A percentile compares a stretch with the other conserved stretches of the same genome.
phyloP scores from a whole-genome alignment of 805 yeast genomes.

The Sugiyamaella mastotermitis region DNA sequence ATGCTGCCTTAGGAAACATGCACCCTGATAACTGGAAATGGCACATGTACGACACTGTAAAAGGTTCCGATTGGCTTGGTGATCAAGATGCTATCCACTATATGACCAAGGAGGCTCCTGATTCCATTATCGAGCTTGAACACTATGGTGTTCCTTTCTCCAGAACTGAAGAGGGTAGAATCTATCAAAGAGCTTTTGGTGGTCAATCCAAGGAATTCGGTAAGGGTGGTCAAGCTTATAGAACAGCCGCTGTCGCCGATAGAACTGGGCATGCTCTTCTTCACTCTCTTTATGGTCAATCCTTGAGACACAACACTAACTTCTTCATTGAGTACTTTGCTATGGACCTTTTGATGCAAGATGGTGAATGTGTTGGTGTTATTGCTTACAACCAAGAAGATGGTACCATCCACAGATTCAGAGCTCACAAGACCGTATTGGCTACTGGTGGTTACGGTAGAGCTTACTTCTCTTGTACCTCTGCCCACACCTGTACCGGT shows the following conservation, averaged over 20 bases:
- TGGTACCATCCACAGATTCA: conserved; percentile 96
- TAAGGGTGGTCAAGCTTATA: conserved; percentile 98
- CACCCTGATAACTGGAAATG: conserved; percentile 98
- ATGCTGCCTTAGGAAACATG: conserved; percentile 98
- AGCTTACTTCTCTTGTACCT: conserved; percentile 97
- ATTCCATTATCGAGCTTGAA: conserved; percentile 91
- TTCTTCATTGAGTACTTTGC: conserved; percentile 98
- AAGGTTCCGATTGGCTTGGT: conserved; percentile 99
- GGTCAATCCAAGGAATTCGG: conserved; percentile 95
- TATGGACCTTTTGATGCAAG: conserved; percentile 85
- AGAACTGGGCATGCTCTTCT: conserved; percentile 97
- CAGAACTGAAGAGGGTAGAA: conserved; percentile 92
- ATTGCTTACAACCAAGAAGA: conserved; percentile 98
- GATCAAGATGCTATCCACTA: conserved; percentile 99
- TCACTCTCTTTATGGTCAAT: conserved; percentile 94
- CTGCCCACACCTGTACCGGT: conserved; percentile 99
- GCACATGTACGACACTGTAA: conserved; percentile 99
- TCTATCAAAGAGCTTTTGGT: conserved; percentile 98
- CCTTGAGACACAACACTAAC: conserved; percentile 93
- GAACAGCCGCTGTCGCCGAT: conserved; percentile 99
- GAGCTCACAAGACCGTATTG: conserved; percentile 91
- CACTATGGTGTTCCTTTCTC: conserved; percentile 98
- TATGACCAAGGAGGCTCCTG: conserved; percentile 98
- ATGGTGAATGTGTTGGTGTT: conserved; percentile 94
- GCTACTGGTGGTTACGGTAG: conserved; percentile 99